phyloP scores from a whole-genome alignment of 345 rosid species.

The Linum tenue region DNA sequence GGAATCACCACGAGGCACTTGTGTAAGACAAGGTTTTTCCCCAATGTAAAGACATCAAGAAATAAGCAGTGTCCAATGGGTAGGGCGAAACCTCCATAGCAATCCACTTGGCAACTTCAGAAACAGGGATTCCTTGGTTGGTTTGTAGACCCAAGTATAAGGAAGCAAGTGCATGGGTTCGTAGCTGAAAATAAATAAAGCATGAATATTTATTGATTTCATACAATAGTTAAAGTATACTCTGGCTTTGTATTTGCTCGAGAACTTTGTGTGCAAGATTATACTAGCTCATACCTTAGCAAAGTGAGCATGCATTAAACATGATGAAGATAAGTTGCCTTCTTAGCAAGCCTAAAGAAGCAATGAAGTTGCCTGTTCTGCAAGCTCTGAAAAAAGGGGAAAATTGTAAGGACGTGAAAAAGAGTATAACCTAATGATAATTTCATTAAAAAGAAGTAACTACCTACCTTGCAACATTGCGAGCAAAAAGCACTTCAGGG shows the following conservation, averaged over 20 bases:
- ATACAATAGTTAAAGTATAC: too few relatives aligned
- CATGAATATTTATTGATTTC: too few relatives aligned
- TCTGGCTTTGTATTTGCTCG: too few relatives aligned
- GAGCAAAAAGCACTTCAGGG: constrained; percentile 82
- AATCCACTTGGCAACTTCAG: constrained; percentile 68
- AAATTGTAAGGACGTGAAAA: not conserved
- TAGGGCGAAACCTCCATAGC: constrained; percentile 67
- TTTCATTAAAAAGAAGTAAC: constrained; percentile 6
- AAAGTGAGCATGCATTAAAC: constrained; percentile 99
- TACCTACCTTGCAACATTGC: constrained; percentile 76
- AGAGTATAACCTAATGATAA: too few relatives aligned
- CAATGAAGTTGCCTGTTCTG: constrained; percentile 78
- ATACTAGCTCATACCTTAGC: constrained; percentile 45
- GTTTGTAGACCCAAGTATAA: constrained; percentile 70
- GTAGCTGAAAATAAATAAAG: constrained; percentile 45
- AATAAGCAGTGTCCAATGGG: too few relatives aligned
- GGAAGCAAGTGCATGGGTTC: constrained; percentile 87
- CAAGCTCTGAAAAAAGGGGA: constrained; percentile 56
- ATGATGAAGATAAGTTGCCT: constrained; percentile 90
- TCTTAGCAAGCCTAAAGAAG: constrained; percentile 87
- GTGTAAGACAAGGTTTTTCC: constrained; percentile 17
- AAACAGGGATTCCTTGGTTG: constrained; percentile 87
- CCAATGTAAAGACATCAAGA: not conserved
- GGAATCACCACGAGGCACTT: constrained; percentile 19
- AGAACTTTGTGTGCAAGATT: not conserved